Percentiles rank a stretch among this genome's conserved stretches.
phyloP scores from a whole-genome alignment of 495 filamentous ascomycete species.

The Xylaria bambusicola region DNA sequence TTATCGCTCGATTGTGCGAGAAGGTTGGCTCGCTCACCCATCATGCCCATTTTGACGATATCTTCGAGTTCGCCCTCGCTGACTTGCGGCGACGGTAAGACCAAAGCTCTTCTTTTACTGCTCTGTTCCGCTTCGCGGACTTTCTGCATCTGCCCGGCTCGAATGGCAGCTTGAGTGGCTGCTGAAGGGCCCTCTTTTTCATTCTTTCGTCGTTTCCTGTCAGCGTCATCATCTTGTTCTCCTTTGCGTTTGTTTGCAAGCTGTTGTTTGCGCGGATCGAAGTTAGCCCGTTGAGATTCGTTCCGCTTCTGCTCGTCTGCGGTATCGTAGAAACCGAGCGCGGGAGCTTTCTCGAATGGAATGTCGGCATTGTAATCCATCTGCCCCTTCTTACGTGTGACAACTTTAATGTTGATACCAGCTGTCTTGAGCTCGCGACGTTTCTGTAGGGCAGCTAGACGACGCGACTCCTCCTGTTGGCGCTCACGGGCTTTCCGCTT shows the following conservation, averaged over 20 bases:
- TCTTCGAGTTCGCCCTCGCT: slow-evolving; percentile 91
- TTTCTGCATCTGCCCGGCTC: slow-evolving; percentile 93
- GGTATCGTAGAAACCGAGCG: slow-evolving; percentile 92
- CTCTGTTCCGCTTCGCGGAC: slow-evolving; percentile 95
- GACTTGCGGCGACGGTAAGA: slow-evolving; percentile 86
- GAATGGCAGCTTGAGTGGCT: slow-evolving; percentile 81
- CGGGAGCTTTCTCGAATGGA: slow-evolving; percentile 90
- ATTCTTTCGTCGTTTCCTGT: slow-evolving; percentile 80
- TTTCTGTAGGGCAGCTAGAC: slow-evolving; percentile 89
- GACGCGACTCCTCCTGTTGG: slow-evolving; percentile 90
- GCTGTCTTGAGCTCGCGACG: slow-evolving; percentile 94
- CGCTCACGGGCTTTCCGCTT: slow-evolving; percentile 96
- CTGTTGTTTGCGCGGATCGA: slow-evolving; percentile 93
- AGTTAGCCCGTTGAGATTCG: slow-evolving; percentile 82
- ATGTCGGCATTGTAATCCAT: slow-evolving; percentile 99
- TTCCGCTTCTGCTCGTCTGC: slow-evolving; percentile 76
- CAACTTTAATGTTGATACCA: slow-evolving; percentile 96
- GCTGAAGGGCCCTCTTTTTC: slow-evolving; percentile 79
- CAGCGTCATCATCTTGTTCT: slow-evolving; percentile 79
- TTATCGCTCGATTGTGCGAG: slow-evolving; percentile 78
- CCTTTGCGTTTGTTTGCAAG: slow-evolving; percentile 94
- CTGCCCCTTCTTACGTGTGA: slow-evolving; percentile 88
- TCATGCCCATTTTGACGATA: slow-evolving; percentile 98
- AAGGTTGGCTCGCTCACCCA: slow-evolving; percentile 82
- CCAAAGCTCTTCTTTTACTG: slow-evolving; percentile 80